Evolutionary conservation across 257 asterid species (phyloP).

Genomic region (Striga asiatica): DNA sequence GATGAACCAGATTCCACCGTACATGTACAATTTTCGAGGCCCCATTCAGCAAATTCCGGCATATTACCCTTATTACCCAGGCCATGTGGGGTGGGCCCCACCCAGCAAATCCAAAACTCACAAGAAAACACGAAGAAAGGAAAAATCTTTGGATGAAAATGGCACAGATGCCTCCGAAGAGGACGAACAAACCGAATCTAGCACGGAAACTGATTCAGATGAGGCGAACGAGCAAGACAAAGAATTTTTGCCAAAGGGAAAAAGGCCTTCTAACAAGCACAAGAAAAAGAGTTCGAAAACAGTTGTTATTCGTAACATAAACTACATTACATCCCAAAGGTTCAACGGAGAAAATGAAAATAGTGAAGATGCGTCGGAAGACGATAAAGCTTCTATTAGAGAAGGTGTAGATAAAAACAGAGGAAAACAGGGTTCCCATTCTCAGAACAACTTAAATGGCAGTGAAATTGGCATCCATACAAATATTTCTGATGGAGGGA

Average conservation of each 20-base stretch:
- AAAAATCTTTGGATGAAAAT: conserved; percentile 24
- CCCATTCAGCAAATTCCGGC: conserved; percentile 38
- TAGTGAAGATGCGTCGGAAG: conserved; percentile 41
- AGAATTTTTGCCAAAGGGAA: conserved; percentile 36
- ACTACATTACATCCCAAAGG: conserved; percentile 61
- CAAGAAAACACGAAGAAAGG: conserved; percentile 38
- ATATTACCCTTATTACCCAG: conserved; percentile 49
- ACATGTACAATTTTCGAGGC: conserved; percentile 55
- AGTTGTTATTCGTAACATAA: conserved; percentile 79
- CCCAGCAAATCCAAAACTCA: conserved; percentile 30
- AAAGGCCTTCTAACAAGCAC: conserved; percentile 31
- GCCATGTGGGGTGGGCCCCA: conserved; percentile 51
- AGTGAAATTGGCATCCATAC: conserved; percentile 10
- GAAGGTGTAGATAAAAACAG: conserved; percentile 44
- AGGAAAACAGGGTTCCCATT: conserved; percentile 19
- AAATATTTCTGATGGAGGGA: conserved; percentile 25
- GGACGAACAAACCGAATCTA: conserved; percentile 44
- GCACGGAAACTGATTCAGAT: no score
- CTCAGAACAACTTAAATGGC: conserved; percentile 27
- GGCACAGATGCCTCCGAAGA: conserved; percentile 41
- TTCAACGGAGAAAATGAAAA: conserved; percentile 39
- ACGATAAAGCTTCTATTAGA: conserved; percentile 51
- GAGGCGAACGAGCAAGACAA: conserved; percentile 30
- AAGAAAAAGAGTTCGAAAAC: conserved; percentile 60
- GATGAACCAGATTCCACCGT: conserved; percentile 70